phyloP scores from a whole-genome alignment of 345 rosid species.

The Rhodamnia argentea region DNA sequence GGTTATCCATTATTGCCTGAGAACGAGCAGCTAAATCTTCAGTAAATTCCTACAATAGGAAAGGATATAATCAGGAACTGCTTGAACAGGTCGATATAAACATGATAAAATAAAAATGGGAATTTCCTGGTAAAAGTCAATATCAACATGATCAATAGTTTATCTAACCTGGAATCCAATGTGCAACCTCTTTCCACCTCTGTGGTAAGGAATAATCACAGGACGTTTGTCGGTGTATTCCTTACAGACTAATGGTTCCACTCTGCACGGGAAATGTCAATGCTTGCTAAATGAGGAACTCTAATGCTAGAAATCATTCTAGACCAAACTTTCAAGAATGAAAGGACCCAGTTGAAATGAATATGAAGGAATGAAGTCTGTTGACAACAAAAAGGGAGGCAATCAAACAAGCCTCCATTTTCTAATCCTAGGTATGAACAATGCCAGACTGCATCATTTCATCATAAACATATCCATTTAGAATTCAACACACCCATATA shows the following conservation, averaged over 20 bases:
- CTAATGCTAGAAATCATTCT: neutral
- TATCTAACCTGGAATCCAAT: slow-evolving; percentile 72
- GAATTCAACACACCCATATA: neutral
- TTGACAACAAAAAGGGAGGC: neutral
- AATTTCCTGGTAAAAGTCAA: neutral
- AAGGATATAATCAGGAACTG: neutral
- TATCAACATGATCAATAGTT: neutral
- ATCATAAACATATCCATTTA: neutral
- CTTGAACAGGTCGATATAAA: neutral
- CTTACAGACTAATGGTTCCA: slow-evolving; percentile 93
- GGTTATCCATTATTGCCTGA: slow-evolving; percentile 46
- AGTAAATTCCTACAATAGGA: slow-evolving; percentile 53
- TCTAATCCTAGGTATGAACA: neutral
- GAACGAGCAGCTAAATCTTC: slow-evolving; percentile 78
- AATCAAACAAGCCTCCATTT: neutral
- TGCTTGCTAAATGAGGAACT: neutral
- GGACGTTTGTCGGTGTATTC: slow-evolving; percentile 62
- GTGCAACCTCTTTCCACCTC: slow-evolving; percentile 94
- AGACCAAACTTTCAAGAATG: neutral
- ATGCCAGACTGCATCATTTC: neutral
- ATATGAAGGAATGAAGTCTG: neutral
- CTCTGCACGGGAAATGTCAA: slow-evolving; percentile 24
- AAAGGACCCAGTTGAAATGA: neutral
- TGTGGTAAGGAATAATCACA: slow-evolving; percentile 85
- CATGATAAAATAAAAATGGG: neutral